These are phyloP conservation scores for Myxozyma geophila DNA, from an alignment of 805 yeast genomes.

Conservation along the genomic window DNA sequence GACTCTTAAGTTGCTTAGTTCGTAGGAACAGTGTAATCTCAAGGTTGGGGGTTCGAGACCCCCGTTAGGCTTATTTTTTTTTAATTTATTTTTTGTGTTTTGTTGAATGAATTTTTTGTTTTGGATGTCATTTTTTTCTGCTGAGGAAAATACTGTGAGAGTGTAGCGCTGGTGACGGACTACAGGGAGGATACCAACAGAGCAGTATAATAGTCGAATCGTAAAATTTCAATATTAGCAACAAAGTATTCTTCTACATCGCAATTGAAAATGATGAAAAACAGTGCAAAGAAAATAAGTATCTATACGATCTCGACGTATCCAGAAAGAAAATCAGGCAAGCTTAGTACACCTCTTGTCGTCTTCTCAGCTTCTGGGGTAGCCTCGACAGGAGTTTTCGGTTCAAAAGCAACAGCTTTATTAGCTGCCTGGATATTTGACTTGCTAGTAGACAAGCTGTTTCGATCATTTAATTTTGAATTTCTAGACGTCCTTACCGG, in stretches of 20 bases:
- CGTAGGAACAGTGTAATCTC: slow-evolving; percentile 38
- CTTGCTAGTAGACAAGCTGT: background rate
- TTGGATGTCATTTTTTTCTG: background rate
- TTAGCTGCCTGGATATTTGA: background rate
- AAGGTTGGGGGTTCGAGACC: slow-evolving; percentile 46
- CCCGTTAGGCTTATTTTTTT: slow-evolving; percentile 42
- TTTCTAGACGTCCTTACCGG: background rate
- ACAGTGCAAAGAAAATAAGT: background rate
- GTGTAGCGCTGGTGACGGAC: too few relatives aligned
- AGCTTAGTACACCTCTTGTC: background rate
- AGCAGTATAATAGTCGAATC: too few relatives aligned
- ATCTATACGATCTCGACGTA: slow-evolving; percentile 5
- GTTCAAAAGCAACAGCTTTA: background rate
- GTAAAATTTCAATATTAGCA: background rate
- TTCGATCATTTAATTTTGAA: background rate
- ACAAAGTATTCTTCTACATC: background rate
- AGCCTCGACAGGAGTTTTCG: background rate
- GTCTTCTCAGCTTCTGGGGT: background rate
- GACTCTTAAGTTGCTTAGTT: slow-evolving; percentile 38
- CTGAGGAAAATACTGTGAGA: too few relatives aligned
- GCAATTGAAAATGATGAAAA: background rate
- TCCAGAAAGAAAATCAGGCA: slow-evolving; percentile 7
- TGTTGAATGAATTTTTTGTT: background rate
- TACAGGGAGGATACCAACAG: too few relatives aligned
- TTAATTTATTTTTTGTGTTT: background rate